These are phyloP conservation scores for Artomyces pyxidatus DNA, from an alignment of 768 basidiomycete species.

Conservation along the genomic window DNA sequence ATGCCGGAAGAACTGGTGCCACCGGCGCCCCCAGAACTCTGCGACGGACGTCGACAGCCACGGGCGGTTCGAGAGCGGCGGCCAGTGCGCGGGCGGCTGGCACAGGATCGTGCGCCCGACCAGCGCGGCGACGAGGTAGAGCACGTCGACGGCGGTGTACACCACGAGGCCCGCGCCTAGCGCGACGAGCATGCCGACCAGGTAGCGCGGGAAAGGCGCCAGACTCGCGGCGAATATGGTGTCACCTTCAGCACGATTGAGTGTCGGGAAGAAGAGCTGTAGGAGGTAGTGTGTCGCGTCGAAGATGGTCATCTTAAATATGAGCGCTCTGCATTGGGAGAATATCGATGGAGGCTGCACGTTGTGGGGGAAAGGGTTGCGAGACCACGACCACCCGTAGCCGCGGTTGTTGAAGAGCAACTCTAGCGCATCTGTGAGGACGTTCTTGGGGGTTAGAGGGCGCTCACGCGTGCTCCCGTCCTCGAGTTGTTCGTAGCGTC, in stretches of 20 bases:
- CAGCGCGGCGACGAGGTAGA: constrained; percentile 20
- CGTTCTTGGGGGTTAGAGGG: not conserved
- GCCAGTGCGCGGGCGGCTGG: constrained; percentile 25
- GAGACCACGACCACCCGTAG: constrained; percentile 11
- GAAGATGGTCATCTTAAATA: constrained; percentile 1
- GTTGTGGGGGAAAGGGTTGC: not conserved
- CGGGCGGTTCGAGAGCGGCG: constrained; percentile 26
- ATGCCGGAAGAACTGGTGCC: constrained; percentile 31
- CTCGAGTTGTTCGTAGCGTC: not conserved
- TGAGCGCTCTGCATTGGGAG: not conserved
- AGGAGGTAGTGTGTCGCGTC: constrained; percentile 4
- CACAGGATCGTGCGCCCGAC: constrained; percentile 22
- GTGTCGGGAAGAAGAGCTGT: not conserved
- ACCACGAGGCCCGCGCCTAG: constrained; percentile 5
- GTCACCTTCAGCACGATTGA: constrained; percentile 1
- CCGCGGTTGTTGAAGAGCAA: constrained; percentile 11
- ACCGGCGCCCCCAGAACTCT: constrained; percentile 31
- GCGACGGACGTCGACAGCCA: constrained; percentile 29
- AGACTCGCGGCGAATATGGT: constrained; percentile 2
- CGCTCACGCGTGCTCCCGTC: not conserved
- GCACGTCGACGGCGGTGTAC: constrained; percentile 10
- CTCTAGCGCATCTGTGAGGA: constrained; percentile 9
- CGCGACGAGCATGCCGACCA: not conserved
- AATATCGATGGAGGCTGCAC: not conserved
- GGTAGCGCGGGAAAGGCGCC: not conserved